Base-by-base conservation (phyloP, 768 basidiomycete genomes). In the Podaxis sp. region DNA sequence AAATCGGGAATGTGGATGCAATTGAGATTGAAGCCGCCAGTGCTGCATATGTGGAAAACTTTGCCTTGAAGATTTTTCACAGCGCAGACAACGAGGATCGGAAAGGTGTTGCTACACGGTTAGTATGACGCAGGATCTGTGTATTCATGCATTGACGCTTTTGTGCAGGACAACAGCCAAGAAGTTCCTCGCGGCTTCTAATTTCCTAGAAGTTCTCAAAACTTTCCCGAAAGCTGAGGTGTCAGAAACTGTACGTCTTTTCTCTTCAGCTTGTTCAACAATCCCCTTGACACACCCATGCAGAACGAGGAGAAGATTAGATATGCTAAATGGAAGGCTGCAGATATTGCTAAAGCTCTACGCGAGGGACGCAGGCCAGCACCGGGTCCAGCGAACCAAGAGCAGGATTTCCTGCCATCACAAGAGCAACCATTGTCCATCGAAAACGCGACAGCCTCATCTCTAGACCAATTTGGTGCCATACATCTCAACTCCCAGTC, bases 251-350 rank as follows among this genome's bases (percentile, higher is more conserved):
- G 90, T 89, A 71, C 26, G 85, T 69, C 12, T 15, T 52, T 7
- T 66, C 36, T 30, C 33, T 62, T 30, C 44, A 56, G 63, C 12
- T 30, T 17, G 17, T 33, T 46, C 5, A 17, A 22, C 28, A 24
- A 17, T 42, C 33, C 49, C 7, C 22, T 42, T 36, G 44, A 46
- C 56, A 66, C 48, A 63, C 15, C 52, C 61, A 26, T 62, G 19
- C 63, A 96, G 93, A 85, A 87, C 65, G 88, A 88, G 67, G 91
- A 91, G 65, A 99, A 97, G 75, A 85, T 96, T 39, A 88, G 86
- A 61, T 99, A 99, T 75, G 86, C 95, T 3, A 94, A 97, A 73
- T 99, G 97, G 96, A 98, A 98, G 73, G 96, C 96, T 40, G 89
- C 91, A 12, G 95, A 97, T 65, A 95, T 99, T 19, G 87, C 93